phyloP scores from a whole-genome alignment of 306 rosid genomes.

The Pyrus communis region DNA sequence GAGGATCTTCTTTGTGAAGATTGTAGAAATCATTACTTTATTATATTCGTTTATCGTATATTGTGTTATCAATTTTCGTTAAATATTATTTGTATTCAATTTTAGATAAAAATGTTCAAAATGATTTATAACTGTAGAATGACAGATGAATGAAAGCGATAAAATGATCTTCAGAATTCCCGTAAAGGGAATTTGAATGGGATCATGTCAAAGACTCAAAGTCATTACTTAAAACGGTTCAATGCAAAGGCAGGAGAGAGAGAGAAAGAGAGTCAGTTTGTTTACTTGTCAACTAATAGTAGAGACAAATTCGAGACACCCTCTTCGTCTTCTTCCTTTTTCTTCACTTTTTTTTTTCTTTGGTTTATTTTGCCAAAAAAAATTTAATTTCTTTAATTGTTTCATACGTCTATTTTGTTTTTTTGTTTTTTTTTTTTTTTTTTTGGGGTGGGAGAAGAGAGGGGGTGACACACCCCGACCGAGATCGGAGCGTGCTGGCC shows the following conservation, averaged over 20 bases:
- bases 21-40: fast-evolving
- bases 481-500: too few relatives aligned
- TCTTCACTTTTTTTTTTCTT: not conserved
- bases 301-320: conserved; percentile 28
- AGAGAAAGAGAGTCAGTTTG: not conserved
- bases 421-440: too few relatives aligned
- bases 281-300: conserved; percentile 7
- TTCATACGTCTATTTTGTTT: too few relatives aligned
- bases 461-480: too few relatives aligned
- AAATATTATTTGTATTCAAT: fast-evolving
- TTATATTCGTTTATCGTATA: too few relatives aligned
- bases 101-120: too few relatives aligned
- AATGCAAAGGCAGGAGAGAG: conserved; percentile 15
- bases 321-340: not conserved
- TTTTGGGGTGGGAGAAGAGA: too few relatives aligned
- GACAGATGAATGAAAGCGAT: fast-evolving
- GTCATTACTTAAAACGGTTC: conserved; percentile 39
- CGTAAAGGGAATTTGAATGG: too few relatives aligned
- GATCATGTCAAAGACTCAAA: not conserved
- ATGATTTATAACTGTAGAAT: fast-evolving
- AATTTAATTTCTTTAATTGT: too few relatives aligned
- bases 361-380: too few relatives aligned
- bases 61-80: fast-evolving
- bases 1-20: too few relatives aligned
- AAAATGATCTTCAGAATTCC: fast-evolving